Percentiles rank a stretch among this genome's conserved stretches.
phyloP scores from a whole-genome alignment of 1,284 basidiomycete genomes.

The Ceratobasidium theobromae region DNA sequence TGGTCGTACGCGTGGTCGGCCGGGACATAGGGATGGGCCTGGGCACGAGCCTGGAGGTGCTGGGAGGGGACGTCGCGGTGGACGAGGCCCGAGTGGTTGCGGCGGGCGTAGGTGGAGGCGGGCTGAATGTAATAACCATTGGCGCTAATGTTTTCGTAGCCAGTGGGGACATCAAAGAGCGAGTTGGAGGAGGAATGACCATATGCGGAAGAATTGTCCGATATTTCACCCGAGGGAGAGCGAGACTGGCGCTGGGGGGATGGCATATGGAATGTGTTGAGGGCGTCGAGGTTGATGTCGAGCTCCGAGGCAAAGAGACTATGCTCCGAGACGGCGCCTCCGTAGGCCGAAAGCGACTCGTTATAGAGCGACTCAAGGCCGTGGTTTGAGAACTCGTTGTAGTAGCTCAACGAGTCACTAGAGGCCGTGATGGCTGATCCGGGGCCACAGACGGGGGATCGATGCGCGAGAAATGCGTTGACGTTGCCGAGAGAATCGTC shows the following conservation, averaged over 20 bases:
- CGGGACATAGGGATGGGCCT: slow-evolving; percentile 29
- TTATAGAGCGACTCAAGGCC: slow-evolving; percentile 61
- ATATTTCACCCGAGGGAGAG: slow-evolving; percentile 43
- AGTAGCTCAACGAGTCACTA: slow-evolving; percentile 63
- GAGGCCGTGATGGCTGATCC: slow-evolving; percentile 75
- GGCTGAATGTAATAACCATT: slow-evolving; percentile 29
- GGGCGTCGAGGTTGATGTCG: slow-evolving; percentile 46
- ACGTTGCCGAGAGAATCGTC: slow-evolving; percentile 52
- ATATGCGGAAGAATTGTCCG: slow-evolving; percentile 33
- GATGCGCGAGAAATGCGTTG: slow-evolving; percentile 28
- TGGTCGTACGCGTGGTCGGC: slow-evolving; percentile 18
- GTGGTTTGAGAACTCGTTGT: slow-evolving; percentile 66
- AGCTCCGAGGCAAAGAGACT: slow-evolving; percentile 51
- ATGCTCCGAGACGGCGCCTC: slow-evolving; percentile 62
- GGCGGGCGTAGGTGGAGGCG: slow-evolving; percentile 27
- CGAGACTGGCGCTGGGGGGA: slow-evolving; percentile 35
- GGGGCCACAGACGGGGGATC: slow-evolving; percentile 63
- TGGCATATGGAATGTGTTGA: slow-evolving; percentile 48
- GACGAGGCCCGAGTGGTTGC: slow-evolving; percentile 28
- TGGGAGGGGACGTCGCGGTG: slow-evolving; percentile 30
- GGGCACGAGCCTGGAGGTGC: slow-evolving; percentile 29
- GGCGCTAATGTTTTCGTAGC: slow-evolving; percentile 28
- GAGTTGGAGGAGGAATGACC: slow-evolving; percentile 30
- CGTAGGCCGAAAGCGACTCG: slow-evolving; percentile 53
- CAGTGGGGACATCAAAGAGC: slow-evolving; percentile 12